A percentile compares a stretch with the other conserved stretches of the same genome.
Conservation (phyloP, 257 asterid genomes). For the Jacaranda copaia region DNA sequence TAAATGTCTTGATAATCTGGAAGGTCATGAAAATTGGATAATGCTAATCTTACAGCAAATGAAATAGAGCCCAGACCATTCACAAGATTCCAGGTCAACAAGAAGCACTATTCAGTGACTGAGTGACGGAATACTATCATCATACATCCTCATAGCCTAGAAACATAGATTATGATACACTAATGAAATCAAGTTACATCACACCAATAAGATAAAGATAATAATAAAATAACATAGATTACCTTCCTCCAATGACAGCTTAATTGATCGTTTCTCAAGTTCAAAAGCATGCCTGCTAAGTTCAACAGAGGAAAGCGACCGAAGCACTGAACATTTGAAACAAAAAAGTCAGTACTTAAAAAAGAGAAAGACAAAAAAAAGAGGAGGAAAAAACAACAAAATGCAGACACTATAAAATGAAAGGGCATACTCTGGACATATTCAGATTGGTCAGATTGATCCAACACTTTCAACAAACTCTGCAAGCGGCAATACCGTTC, state of each 20-base stretch:
- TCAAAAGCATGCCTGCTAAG: conserved; percentile 79
- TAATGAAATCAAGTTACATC: conserved; percentile 3
- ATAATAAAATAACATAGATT: conserved; percentile 22
- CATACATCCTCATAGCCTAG: no score
- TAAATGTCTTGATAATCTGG: no score
- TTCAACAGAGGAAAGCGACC: conserved; percentile 78
- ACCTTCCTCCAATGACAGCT: conserved; percentile 83
- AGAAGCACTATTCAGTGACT: no score
- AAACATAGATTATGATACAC: no score
- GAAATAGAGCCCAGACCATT: no score
- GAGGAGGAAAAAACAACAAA: not conserved
- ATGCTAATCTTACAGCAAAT: no score
- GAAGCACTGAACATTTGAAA: conserved; percentile 64
- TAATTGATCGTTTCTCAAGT: conserved; percentile 72
- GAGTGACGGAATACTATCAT: no score
- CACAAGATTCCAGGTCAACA: no score
- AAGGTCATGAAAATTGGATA: no score
- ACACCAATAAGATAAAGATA: not conserved
- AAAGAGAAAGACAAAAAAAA: not conserved
- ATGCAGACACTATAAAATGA: conserved; percentile 23
- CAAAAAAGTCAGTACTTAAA: conserved; percentile 26
- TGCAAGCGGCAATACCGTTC: conserved; percentile 62
- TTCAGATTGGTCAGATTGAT: conserved; percentile 73
- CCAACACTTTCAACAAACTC: conserved; percentile 58
- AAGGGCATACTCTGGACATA: conserved; percentile 64